Evolutionary conservation across 768 basidiomycete species (phyloP), one percentile per base, ranked within the genome.

Genomic region (Macrolepiota fuliginosa): DNA sequence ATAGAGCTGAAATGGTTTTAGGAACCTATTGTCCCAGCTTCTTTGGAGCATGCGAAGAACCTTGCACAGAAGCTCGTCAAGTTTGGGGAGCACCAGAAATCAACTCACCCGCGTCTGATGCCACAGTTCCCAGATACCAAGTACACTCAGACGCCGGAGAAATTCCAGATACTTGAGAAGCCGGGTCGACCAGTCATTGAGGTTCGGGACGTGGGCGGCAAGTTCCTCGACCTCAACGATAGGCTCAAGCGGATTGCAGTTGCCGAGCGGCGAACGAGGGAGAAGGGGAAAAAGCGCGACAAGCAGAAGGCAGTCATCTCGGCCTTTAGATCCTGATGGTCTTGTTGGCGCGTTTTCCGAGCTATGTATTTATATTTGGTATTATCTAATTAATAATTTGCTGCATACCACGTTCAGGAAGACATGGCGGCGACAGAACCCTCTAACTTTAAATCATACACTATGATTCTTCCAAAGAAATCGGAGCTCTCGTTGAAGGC

Each of bases 401-500:
- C 10, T 47, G 29, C 55, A 27, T n/a, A 24, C 59, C 27, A 6
- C 42, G 39, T 54, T 53, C 29, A 49, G 60, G 45, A 40, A 27
- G 40, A 36, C 6, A 13, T 10, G 4, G 46, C 35, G 45, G 63
- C n/a, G 17, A 68, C 52, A 24, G 39, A 67, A 22, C 79, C 81
- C 46, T 81, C 75, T 19, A 80, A 46, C 58, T 71, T 72, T 39
- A 92, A 67, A 68, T 91, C 87, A 68, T 92, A 92, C 45, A 92
- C 70, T 7, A 84, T 90, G 47, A 92, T 80, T 72, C 91, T 81
- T 56, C 92, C 92, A 69, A 92, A 94, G 68, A 93, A 90, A 73
- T 93, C 92, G 19, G 92, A 92, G 70, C 90, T 91, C 70, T 85
- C 81, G 66, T 91, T 87, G 63, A 94, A 94, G 4, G 90, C 76